phyloP scores from a whole-genome alignment of 495 filamentous ascomycete genomes.

The Xylaria castorea region DNA sequence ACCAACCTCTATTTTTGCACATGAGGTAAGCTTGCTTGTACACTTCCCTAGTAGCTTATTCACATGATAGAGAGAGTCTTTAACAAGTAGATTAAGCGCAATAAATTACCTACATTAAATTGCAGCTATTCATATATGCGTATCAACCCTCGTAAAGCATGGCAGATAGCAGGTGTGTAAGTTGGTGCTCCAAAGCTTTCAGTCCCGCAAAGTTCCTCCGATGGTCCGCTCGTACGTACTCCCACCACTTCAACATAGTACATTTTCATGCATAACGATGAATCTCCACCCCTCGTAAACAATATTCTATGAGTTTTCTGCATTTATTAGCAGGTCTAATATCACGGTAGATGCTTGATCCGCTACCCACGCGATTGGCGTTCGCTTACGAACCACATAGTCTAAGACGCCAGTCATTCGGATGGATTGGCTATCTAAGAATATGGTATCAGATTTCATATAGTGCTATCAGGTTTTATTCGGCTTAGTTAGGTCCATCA shows the following conservation, averaged over 20 bases:
- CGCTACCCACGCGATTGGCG: background rate
- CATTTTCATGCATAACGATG: background rate
- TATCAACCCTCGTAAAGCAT: too few relatives aligned
- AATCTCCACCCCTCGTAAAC: too few relatives aligned
- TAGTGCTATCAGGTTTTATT: background rate
- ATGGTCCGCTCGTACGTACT: too few relatives aligned
- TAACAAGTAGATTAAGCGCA: background rate
- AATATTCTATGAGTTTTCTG: too few relatives aligned
- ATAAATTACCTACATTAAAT: background rate
- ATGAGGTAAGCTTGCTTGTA: background rate
- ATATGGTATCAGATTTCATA: background rate
- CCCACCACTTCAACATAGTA: too few relatives aligned
- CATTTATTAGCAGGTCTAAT: too few relatives aligned
- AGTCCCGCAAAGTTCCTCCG: too few relatives aligned
- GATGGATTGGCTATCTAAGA: background rate
- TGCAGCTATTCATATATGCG: background rate
- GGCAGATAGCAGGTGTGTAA: too few relatives aligned
- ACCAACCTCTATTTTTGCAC: background rate
- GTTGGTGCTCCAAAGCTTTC: too few relatives aligned
- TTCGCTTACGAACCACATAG: background rate
- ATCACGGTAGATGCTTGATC: background rate
- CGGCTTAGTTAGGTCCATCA: background rate
- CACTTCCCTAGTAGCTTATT: background rate
- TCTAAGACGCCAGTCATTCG: background rate
- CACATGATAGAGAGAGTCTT: background rate